Evolutionary conservation across 805 yeast species (phyloP).

Genomic region (Saturnispora diversa): DNA sequence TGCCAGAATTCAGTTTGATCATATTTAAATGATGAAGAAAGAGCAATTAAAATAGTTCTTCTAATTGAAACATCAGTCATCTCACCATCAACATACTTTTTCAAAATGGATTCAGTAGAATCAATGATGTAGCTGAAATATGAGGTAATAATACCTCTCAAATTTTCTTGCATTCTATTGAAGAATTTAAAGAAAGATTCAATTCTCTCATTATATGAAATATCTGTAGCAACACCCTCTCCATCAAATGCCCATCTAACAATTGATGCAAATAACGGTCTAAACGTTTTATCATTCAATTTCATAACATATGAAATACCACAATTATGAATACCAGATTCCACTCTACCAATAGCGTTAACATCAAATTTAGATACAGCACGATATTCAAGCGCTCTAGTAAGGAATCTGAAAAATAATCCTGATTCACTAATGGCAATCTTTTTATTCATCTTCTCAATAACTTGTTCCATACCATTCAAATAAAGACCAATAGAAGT

Average conservation of each 20-base stretch:
- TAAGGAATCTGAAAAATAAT: conserved; percentile 57
- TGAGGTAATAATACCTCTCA: conserved; percentile 80
- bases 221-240: conserved; percentile 46
- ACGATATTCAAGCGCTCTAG: conserved; percentile 67
- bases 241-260: conserved; percentile 91
- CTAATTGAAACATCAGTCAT: conserved; percentile 47
- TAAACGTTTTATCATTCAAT: conserved; percentile 85
- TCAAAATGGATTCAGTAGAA: conserved; percentile 50
- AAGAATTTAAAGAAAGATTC: conserved; percentile 78
- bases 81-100: conserved; percentile 38
- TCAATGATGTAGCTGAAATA: conserved; percentile 84
- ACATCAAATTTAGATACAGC: conserved; percentile 49
- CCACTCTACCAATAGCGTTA: conserved; percentile 74
- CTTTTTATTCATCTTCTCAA: conserved; percentile 65
- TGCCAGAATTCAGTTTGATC: conserved; percentile 97
- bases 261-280: conserved; percentile 81
- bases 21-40: conserved; percentile 74
- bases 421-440: conserved; percentile 65
- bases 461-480: conserved; percentile 54
- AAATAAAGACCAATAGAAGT: conserved; percentile 61
- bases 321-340: conserved; percentile 63
- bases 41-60: conserved; percentile 63
- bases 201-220: conserved; percentile 49
- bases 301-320: conserved; percentile 77
- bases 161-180: conserved; percentile 72